A percentile compares a stretch with the other conserved stretches of the same genome.
phyloP scores from a whole-genome alignment of 495 filamentous ascomycete genomes.

The Tuber magnatum region DNA sequence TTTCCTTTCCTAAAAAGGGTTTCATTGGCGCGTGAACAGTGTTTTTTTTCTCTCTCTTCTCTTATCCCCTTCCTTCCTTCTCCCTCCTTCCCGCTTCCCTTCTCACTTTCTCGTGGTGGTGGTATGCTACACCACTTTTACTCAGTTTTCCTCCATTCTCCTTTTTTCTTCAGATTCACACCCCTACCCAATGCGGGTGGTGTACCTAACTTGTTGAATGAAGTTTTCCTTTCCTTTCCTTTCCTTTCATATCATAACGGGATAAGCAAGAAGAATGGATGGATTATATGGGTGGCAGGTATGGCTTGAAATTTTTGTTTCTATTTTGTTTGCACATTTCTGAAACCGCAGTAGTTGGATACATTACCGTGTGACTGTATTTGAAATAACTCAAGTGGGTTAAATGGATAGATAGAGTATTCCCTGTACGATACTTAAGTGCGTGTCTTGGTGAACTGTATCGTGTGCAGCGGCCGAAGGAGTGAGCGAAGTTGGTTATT shows the following conservation, averaged over 20 bases:
- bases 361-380: background rate
- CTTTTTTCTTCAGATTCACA: background rate
- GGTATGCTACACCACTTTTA: background rate
- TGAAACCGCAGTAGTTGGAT: background rate
- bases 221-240: background rate
- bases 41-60: background rate
- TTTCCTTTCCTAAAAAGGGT: slow-evolving; percentile 2
- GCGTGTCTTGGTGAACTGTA: background rate
- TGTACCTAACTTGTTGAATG: slow-evolving; percentile 1
- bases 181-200: background rate
- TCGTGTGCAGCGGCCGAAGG: background rate
- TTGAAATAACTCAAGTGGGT: background rate
- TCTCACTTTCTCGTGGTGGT: background rate
- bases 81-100: background rate
- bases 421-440: background rate
- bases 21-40: background rate
- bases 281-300: background rate
- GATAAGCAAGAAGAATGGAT: background rate
- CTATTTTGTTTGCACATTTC: slow-evolving; percentile 5
- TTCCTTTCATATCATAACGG: background rate
- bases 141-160: background rate
- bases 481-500: background rate
- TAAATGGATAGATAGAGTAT: background rate
- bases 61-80: background rate
- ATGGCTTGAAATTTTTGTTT: slow-evolving; percentile 19